A percentile compares a stretch with the other conserved stretches of the same genome.
Conservation (phyloP, 2,329 filamentous ascomycete species). For the Trichoderma sp. region DNA sequence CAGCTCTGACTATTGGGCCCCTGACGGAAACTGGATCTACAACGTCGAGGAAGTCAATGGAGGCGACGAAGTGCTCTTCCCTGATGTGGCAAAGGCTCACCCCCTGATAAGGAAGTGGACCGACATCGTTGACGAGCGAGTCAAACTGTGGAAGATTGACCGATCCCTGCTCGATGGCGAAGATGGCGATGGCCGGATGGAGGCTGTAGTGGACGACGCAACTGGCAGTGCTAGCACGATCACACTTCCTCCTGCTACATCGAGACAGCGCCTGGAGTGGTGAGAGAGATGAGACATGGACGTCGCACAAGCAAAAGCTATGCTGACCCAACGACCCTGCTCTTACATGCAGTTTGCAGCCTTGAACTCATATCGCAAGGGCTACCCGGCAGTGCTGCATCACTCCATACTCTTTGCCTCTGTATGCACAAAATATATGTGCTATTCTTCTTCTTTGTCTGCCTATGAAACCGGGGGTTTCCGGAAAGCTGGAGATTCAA, state of each 20-base stretch:
- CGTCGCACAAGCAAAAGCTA: background rate
- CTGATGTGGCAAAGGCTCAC: constrained; percentile 64
- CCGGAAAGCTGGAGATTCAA: background rate
- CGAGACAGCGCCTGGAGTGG: constrained; percentile 40
- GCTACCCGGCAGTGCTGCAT: background rate
- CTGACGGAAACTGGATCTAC: constrained; percentile 71
- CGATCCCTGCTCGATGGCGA: constrained; percentile 36
- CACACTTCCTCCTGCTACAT: constrained; percentile 23
- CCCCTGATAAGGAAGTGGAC: constrained; percentile 66
- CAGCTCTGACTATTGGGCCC: constrained; percentile 61
- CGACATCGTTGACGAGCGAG: constrained; percentile 32
- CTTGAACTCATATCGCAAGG: background rate
- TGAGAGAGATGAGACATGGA: constrained; percentile 25
- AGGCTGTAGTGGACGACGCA: constrained; percentile 8
- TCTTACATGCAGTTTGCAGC: background rate
- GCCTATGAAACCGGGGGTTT: background rate
- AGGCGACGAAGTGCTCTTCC: constrained; percentile 50
- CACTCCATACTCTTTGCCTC: background rate
- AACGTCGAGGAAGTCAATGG: constrained; percentile 43
- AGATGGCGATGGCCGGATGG: constrained; percentile 9
- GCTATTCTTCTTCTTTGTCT: background rate
- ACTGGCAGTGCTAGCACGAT: background rate
- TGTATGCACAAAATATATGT: background rate
- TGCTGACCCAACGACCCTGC: background rate
- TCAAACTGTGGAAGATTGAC: constrained; percentile 37